Percentiles rank a stretch among this genome's conserved stretches.
phyloP scores from a whole-genome alignment of 2,329 filamentous ascomycete genomes.

The Apiospora rasikravindrae region DNA sequence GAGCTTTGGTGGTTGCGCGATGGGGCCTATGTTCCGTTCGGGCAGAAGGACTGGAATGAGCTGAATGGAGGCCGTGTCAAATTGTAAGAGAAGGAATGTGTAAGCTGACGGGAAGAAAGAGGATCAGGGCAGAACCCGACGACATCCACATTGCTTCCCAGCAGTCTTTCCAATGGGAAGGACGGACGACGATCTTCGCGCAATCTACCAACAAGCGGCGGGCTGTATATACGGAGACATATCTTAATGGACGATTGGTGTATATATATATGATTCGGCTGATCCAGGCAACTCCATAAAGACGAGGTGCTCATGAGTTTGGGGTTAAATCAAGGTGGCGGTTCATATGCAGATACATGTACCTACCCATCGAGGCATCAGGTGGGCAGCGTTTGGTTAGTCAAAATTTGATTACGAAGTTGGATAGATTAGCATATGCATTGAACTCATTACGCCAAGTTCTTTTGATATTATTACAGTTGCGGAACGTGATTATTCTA shows the following conservation, averaged over 20 bases:
- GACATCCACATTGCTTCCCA: too few species aligned
- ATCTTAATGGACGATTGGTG: background rate
- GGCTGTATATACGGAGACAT: background rate
- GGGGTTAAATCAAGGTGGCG: background rate
- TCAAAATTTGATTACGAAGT: background rate
- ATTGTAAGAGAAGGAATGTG: conserved; percentile 52
- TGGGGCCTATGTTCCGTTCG: conserved; percentile 72
- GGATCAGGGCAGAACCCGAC: too few species aligned
- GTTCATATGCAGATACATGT: background rate
- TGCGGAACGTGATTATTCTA: background rate
- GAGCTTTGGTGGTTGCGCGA: conserved; percentile 69
- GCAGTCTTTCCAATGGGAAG: background rate
- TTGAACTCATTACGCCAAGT: background rate
- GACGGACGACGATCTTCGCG: too few species aligned
- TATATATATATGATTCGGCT: background rate
- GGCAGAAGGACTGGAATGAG: conserved; percentile 68
- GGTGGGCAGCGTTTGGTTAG: background rate
- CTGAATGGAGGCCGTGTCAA: conserved; percentile 73
- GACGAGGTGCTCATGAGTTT: background rate
- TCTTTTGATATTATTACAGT: background rate
- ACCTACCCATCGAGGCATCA: background rate
- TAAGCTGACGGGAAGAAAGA: background rate
- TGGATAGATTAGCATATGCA: background rate
- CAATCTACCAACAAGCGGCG: background rate
- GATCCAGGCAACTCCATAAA: background rate